These are phyloP conservation scores for Ganoderma meredithae DNA, from an alignment of 1,284 basidiomycete genomes.

Conservation along the genomic window DNA sequence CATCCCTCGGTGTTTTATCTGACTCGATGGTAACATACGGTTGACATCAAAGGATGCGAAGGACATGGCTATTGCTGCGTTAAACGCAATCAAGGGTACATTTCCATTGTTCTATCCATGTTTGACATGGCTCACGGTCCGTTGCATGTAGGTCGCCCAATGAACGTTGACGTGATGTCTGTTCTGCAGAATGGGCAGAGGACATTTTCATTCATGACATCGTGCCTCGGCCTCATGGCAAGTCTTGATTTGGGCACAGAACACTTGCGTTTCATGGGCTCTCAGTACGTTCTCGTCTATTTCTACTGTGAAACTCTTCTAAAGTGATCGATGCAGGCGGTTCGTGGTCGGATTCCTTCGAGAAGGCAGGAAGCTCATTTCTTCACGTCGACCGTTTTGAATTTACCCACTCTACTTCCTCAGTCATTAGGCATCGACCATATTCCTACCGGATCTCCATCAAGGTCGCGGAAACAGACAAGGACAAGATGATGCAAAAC, in stretches of 20 bases:
- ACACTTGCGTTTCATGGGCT: conserved; percentile 92
- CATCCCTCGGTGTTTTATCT: neutral
- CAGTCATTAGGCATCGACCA: conserved; percentile 72
- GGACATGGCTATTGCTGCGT: conserved; percentile 75
- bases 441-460: conserved; percentile 77
- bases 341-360: conserved; percentile 87
- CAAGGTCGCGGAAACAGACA: conserved; percentile 77
- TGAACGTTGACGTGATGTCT: conserved; percentile 86
- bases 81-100: conserved; percentile 90
- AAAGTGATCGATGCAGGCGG: conserved; percentile 50
- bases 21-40: conserved; percentile 9
- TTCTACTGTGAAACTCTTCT: neutral
- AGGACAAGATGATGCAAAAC: conserved; percentile 69
- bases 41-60: conserved; percentile 63
- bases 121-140: conserved; percentile 7
- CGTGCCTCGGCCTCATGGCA: conserved; percentile 91
- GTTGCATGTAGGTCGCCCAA: conserved; percentile 59
- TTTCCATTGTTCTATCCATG: neutral
- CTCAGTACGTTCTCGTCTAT: conserved; percentile 44
- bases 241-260: conserved; percentile 92
- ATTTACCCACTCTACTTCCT: neutral
- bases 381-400: neutral
- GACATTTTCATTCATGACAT: conserved; percentile 90
- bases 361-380: conserved; percentile 56
- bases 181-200: conserved; percentile 72